These are phyloP conservation scores for Mucor sp. DNA, from an alignment of 371 early-diverging fungal genomes.

Conservation along the genomic window DNA sequence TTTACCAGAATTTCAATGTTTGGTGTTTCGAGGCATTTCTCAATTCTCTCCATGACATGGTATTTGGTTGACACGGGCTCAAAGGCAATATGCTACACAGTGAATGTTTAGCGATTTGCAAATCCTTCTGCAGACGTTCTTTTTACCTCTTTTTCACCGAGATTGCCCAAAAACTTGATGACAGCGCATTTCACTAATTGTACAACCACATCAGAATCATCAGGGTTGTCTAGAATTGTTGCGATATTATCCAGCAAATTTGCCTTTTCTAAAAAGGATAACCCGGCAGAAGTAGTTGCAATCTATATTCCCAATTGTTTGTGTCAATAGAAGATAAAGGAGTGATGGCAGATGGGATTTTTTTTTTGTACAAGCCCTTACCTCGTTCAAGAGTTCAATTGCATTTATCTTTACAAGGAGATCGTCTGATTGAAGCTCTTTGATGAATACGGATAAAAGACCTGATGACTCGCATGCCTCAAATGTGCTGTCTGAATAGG, in stretches of 20 bases:
- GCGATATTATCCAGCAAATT: slow-evolving; percentile 32
- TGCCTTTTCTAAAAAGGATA: slow-evolving; percentile 39
- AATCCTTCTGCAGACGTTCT: background rate
- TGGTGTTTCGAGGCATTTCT: slow-evolving; percentile 27
- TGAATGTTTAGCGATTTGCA: background rate
- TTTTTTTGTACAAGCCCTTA: slow-evolving; percentile 6
- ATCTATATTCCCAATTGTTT: slow-evolving; percentile 18
- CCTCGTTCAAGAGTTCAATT: slow-evolving; percentile 52
- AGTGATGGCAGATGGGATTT: background rate
- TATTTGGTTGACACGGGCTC: slow-evolving; percentile 29
- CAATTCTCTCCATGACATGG: slow-evolving; percentile 28
- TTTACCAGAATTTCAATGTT: slow-evolving; percentile 43
- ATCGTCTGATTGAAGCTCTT: slow-evolving; percentile 44
- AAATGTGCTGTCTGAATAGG: slow-evolving; percentile 45
- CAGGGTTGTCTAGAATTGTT: slow-evolving; percentile 25
- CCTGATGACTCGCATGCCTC: slow-evolving; percentile 35
- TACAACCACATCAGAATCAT: slow-evolving; percentile 32
- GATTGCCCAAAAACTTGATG: slow-evolving; percentile 48
- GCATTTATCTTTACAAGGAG: slow-evolving; percentile 50
- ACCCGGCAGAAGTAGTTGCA: slow-evolving; percentile 32
- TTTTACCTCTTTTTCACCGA: slow-evolving; percentile 33
- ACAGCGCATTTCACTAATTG: slow-evolving; percentile 41
- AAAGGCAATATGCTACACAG: slow-evolving; percentile 28
- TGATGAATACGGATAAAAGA: slow-evolving; percentile 27
- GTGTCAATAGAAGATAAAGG: background rate